Base-by-base conservation (phyloP, 2,329 filamentous ascomycete genomes). In the Trichoderma brevicompactum region DNA sequence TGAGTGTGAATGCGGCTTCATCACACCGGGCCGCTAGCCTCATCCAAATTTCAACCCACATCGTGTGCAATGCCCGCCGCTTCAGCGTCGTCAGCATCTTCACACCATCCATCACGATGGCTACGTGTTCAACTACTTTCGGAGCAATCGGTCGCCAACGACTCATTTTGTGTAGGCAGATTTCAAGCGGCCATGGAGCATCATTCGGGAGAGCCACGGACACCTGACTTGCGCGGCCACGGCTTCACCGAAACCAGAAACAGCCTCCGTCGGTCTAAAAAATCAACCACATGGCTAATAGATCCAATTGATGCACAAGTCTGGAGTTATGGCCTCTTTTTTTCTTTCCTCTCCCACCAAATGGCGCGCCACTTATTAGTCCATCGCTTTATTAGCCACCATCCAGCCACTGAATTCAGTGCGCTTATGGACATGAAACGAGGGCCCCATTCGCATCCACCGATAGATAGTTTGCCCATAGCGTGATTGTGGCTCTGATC, bases 401-500 rank as follows among this genome's bases (percentile, higher is more conserved):
- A 54, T 28, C 23, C 23, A 63, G 60, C 60, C 62, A 65, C 38
- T 15, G n/a, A 52, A 65, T 10, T n/a, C 36, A 49, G 53, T n/a
- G 61, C 41, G 58, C 58, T 32, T 61, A 61, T 61, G 60, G n/a
- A 53, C 8, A 43, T 38, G 60, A 54, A 63, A 63, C 60, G 40
- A 62, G 32, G 32, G 49, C 40, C 48, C 38, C n/a, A 23, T 52
- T 36, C 36, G 28, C 52, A 50, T 50, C 52, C 62, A 56, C 52
- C 17, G 52, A 49, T 50, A 13, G 52, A 43, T 41, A 64, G 38
- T 43, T 58, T 58, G 43, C 46, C 28, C 50, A 38, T 58, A 56
- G 28, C 40, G 53, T 50, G 62, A 65, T 65, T 65, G 62, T 59
- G 62, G 62, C 53, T 58, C 62, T 58, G 62, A 65, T 56, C 62